Evolutionary conservation across 331 rosid species (phyloP).

Genomic region (Ulmus americana): DNA sequence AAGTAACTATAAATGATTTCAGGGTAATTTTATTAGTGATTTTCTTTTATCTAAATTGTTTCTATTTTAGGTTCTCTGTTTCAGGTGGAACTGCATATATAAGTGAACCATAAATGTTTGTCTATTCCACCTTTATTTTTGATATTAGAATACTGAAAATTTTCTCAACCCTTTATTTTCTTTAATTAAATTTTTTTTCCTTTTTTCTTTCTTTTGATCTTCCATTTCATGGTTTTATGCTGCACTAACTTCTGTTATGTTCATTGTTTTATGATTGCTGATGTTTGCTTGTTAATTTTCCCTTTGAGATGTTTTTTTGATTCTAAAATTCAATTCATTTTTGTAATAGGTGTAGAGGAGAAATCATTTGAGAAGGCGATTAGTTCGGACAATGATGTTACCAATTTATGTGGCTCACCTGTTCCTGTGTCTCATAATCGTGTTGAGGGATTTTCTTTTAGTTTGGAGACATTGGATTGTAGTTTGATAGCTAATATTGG

Average conservation of each 20-base stretch:
- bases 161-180: no score
- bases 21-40: no score
- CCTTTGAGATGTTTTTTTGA: neutral
- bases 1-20: no score
- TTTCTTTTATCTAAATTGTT: no score
- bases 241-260: neutral
- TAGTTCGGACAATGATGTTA: conserved; percentile 44
- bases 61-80: no score
- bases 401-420: conserved; percentile 50
- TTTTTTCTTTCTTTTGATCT: no score
- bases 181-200: no score
- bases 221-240: no score
- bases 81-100: no score
- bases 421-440: conserved; percentile 41
- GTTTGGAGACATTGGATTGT: conserved; percentile 61
- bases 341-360: conserved; percentile 69
- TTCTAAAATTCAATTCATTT: neutral
- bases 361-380: conserved; percentile 51
- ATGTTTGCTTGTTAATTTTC: neutral
- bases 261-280: neutral
- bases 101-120: no score
- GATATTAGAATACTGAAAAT: no score
- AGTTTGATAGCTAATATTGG: conserved; percentile 48
- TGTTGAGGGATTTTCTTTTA: conserved; percentile 39
- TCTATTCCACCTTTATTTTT: no score